phyloP scores from a whole-genome alignment of 345 rosid species.

The Populus tremula region DNA sequence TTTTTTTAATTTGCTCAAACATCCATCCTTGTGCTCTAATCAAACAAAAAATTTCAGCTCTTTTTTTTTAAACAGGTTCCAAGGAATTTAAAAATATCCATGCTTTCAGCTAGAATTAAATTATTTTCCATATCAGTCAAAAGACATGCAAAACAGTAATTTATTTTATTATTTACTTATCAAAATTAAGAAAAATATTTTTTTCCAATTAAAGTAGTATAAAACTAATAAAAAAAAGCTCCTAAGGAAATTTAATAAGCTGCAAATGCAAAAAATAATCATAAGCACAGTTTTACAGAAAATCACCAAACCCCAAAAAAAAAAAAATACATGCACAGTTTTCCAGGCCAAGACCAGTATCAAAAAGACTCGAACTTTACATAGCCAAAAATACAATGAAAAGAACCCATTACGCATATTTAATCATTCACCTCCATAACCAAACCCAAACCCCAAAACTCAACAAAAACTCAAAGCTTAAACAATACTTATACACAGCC shows the following conservation, averaged over 20 bases:
- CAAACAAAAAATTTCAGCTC: background rate
- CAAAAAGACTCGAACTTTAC: background rate
- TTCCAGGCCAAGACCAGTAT: conserved; percentile 17
- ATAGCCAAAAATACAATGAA: background rate
- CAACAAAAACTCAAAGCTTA: conserved; percentile 1
- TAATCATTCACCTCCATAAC: conserved; percentile 7
- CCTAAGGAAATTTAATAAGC: conserved; percentile 1
- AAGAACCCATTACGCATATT: conserved; percentile 22
- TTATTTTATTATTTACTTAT: background rate
- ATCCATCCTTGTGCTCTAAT: background rate
- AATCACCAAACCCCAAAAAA: conserved; percentile 2
- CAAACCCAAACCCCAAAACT: conserved; percentile 11
- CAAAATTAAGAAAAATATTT: background rate
- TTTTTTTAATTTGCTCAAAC: background rate
- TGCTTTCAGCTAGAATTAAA: background rate
- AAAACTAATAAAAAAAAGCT: background rate
- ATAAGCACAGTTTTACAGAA: background rate
- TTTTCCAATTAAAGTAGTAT: background rate
- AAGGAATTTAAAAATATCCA: background rate
- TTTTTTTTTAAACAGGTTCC: background rate
- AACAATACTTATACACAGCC: background rate
- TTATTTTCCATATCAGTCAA: background rate
- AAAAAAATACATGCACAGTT: background rate
- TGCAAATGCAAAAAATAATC: background rate
- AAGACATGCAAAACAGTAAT: background rate